Evolutionary conservation across 2,329 filamentous ascomycete genomes (phyloP), one percentile per base, ranked within the genome.

Genomic region (Cladosporium sp.): DNA sequence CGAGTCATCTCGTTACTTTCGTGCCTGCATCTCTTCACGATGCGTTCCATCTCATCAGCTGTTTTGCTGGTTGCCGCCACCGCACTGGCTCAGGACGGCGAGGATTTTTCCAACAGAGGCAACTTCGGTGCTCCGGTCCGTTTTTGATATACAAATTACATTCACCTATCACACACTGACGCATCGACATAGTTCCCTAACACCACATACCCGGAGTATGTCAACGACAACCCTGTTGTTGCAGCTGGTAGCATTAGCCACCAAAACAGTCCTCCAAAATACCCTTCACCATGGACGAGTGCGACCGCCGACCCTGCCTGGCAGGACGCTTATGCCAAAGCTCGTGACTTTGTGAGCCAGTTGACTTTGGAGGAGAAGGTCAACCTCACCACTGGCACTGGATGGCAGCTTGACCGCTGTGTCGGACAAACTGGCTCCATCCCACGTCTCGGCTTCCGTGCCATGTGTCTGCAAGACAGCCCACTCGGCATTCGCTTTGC

Each of bases 401-500:
- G 72, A n/a, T 70, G 75, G 74, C 77, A 84, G 77, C 80, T 85
- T 55, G 91, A 91, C 67, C 83, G 85, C 68, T 95, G 92, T 72
- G 92, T 96, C 16, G 93, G 93, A 66, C 89, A 96, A 70, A 77
- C 75, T 35, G 91, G 91, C 46, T 81, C 89, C 6, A 83, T 93
- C 46, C 90, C 90, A n/a, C 85, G 89, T 44, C 80, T 93, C 7
- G 89, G 88, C 11, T 85, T 93, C 71, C 87, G 85, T 70, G 83
- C 88, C 29, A 81, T 96, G 21, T 97, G 93, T 77, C 81, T 95
- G 82, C 92, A 97, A 73, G 93, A 97, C 75, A 89, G 90, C 3
- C 93, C 93, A 5, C 82, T 95, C 1, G 93, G 93, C 67, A 82
- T 97, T 65, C 90, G 93, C 62, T 85, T 89, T 65, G 85, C 86